Evolutionary conservation across 495 filamentous ascomycete species (phyloP).

Genomic region (Penicillium ucsense): DNA sequence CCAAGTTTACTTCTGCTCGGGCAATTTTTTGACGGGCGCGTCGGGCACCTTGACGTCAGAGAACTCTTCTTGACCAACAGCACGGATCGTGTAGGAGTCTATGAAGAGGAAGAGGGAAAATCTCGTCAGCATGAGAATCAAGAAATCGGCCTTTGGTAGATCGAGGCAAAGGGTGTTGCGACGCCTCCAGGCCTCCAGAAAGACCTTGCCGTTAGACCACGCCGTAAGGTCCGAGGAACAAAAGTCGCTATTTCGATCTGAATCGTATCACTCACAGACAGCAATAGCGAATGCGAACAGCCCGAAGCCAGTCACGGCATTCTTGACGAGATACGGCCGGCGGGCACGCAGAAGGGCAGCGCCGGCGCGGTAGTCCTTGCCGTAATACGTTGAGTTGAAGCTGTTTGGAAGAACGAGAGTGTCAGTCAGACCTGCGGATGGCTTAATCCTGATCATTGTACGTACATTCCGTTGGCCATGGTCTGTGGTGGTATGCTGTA

Average conservation of each 20-base stretch:
- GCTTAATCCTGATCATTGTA: neutral
- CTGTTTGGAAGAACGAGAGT: conserved; percentile 25
- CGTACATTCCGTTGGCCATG: conserved; percentile 40
- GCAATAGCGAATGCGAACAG: conserved; percentile 61
- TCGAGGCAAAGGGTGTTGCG: neutral
- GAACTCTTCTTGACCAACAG: conserved; percentile 95
- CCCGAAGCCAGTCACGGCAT: conserved; percentile 61
- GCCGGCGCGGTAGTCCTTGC: conserved; percentile 67
- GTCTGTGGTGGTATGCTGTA: neutral
- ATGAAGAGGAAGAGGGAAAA: neutral
- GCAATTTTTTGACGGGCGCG: conserved; percentile 38
- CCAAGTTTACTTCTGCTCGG: conserved; percentile 2
- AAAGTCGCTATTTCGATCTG: no score
- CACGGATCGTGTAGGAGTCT: conserved; percentile 85
- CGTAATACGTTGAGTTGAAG: conserved; percentile 82
- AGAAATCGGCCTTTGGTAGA: neutral
- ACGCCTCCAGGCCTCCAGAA: no score
- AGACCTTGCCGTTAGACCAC: no score
- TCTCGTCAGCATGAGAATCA: neutral
- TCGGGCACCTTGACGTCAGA: conserved; percentile 86
- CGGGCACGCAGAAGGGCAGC: conserved; percentile 83
- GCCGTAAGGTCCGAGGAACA: no score
- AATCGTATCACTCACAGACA: conserved; percentile 50
- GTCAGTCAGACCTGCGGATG: conserved; percentile 4
- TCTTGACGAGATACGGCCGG: conserved; percentile 84